Base-by-base conservation (phyloP, 257 asterid species). In the Vinca minor region DNA sequence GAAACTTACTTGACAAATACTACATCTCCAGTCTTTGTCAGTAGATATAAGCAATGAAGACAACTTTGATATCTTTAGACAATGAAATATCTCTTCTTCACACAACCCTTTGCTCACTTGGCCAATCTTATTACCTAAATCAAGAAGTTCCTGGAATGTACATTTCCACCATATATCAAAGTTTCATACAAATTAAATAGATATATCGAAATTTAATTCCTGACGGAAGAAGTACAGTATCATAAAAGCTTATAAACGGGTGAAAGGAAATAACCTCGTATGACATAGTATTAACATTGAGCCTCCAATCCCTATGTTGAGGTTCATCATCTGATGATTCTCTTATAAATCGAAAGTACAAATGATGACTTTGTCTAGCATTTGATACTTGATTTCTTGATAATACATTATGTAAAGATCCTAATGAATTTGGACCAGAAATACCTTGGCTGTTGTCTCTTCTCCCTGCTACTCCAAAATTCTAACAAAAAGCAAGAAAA, bases 1-100 rank as follows among this genome's bases (percentile, higher is more conserved):
- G n/a, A 31, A 52, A 36, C 84, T 75, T 41, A 84, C 89, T 74
- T 84, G 91, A 63, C 91, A 86, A 62, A 84, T 82, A 77, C 83
- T 84, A 62, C 91, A 86, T 74, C 68, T 80, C 79, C 78, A 71
- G 38, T 73, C 81, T 77, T 61, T 77, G 8, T 78, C 71, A 26
- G 17, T 28, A 18, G 74, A 41, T 10, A 15, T 59, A 49, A 71
- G 46, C 48, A 68, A 44, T 36, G 72, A 31, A 28, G 70, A 61
- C 35, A 63, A 64, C 69, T 70, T 74, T 59, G 72, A 56, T 67
- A 63, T 82, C 57, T 74, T 73, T 14, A 87, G 35, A 68, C 80
- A 78, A 18, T 45, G 65, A 5, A 62, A 17, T 28, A 84, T 80
- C 67, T 82, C 82, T 45, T 83, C 87, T 70, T 84, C 82, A 45